Evolutionary conservation across 208 protist species (phyloP).

Genomic region (Wallacemonas collosoma): DNA sequence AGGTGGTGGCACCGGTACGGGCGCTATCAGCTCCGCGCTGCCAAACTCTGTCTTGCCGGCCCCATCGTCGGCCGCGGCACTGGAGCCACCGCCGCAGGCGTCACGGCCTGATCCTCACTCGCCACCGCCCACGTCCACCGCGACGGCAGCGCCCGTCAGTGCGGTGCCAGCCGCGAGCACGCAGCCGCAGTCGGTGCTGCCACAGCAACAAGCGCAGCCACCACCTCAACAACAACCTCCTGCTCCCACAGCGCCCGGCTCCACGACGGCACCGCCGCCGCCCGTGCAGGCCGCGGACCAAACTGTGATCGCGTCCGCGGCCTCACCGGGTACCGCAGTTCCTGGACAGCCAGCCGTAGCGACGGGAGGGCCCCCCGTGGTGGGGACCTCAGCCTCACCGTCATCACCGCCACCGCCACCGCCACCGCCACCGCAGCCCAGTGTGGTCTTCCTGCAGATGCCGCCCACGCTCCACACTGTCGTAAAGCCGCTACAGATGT

Average conservation of each 20-base stretch:
- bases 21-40: background rate
- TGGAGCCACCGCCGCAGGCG: conserved; percentile 3
- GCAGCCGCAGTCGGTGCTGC: background rate
- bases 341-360: too few species aligned
- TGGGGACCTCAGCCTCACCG: too few species aligned
- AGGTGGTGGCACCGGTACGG: background rate
- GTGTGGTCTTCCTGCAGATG: conserved; percentile 12
- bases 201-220: background rate
- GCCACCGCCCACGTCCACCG: conserved; percentile 4
- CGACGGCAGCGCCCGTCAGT: background rate
- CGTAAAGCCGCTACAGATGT: conserved; percentile 32
- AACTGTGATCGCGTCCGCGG: too few species aligned
- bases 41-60: conserved; percentile 16
- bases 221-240: too few species aligned
- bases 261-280: too few species aligned
- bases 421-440: conserved; percentile 8
- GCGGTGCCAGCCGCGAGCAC: background rate
- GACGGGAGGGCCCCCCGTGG: too few species aligned
- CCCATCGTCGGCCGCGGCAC: conserved; percentile 14
- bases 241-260: too few species aligned
- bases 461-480: conserved; percentile 24
- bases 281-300: too few species aligned
- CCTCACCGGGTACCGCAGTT: too few species aligned
- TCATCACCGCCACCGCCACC: background rate
- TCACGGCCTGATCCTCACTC: background rate